phyloP scores from a whole-genome alignment of 2,329 filamentous ascomycete genomes.

The Aureobasidium sp. region DNA sequence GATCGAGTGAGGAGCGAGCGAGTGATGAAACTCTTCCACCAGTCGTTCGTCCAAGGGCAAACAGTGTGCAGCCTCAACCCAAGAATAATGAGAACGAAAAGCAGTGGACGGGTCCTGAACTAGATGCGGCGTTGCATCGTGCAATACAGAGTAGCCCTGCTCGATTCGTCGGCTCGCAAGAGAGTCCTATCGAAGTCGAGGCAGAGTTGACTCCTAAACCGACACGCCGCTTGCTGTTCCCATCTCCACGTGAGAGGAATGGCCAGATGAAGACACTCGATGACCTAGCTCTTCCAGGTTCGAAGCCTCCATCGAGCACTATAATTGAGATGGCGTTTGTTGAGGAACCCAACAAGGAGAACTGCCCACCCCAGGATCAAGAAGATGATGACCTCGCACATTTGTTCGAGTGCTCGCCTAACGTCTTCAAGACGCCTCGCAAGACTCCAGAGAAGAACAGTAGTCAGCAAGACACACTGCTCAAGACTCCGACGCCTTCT shows the following conservation, averaged over 20 bases:
- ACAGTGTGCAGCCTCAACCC: constrained; percentile 40
- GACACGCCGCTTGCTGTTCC: constrained; percentile 68
- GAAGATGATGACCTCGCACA: constrained; percentile 47
- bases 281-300: constrained; percentile 35
- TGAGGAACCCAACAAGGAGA: constrained; percentile 50
- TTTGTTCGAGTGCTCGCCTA: constrained; percentile 58
- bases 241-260: constrained; percentile 63
- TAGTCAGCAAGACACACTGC: constrained; percentile 48
- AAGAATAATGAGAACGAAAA: constrained; percentile 28
- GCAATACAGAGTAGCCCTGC: constrained; percentile 58
- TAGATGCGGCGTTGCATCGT: constrained; percentile 38
- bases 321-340: constrained; percentile 19
- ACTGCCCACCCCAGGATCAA: constrained; percentile 37
- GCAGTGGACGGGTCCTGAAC: constrained; percentile 19
- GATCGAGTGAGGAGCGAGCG: constrained; percentile 1
- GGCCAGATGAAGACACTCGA: constrained; percentile 56
- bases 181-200: constrained; percentile 44
- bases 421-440: constrained; percentile 43
- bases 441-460: constrained; percentile 50
- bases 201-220: constrained; percentile 49
- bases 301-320: constrained; percentile 18
- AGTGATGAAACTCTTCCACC: constrained; percentile 12
- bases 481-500: constrained; percentile 41
- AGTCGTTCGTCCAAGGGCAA: constrained; percentile 40
- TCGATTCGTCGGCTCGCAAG: constrained; percentile 41